phyloP scores from a whole-genome alignment of 2,329 filamentous ascomycete genomes.

The Pseudogymnoascus sp. region DNA sequence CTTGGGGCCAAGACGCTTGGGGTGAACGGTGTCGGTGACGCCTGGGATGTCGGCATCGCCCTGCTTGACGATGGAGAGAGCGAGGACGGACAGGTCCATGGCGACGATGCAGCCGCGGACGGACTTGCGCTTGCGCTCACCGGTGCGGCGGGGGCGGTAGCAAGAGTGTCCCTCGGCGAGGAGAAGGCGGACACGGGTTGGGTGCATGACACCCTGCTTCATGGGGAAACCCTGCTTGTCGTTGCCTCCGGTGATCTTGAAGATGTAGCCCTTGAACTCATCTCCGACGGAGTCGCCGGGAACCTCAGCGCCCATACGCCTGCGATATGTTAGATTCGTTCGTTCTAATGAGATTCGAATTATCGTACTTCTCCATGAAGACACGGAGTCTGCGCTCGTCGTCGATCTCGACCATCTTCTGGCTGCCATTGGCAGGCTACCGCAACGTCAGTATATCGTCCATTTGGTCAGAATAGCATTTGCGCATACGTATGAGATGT shows the following conservation, averaged over 20 bases:
- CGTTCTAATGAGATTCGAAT: slow-evolving; percentile 33
- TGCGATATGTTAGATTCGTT: slow-evolving; percentile 18
- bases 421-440: slow-evolving; percentile 95
- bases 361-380: slow-evolving; percentile 96
- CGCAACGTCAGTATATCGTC: slow-evolving; percentile 49
- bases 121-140: slow-evolving; percentile 99
- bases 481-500: slow-evolving; percentile 45
- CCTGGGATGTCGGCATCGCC: slow-evolving; percentile 91
- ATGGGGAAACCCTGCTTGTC: slow-evolving; percentile 99
- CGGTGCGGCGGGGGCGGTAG: slow-evolving; percentile 96
- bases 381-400: slow-evolving; percentile 98
- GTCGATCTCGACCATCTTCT: slow-evolving; percentile 98
- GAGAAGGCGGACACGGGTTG: slow-evolving; percentile 95
- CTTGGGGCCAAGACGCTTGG: slow-evolving; percentile 99
- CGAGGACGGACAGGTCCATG: slow-evolving; percentile 90
- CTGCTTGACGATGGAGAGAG: slow-evolving; percentile 95
- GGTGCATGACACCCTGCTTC: slow-evolving; percentile 99
- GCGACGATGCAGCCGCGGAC: slow-evolving; percentile 98
- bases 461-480: slow-evolving; percentile 43
- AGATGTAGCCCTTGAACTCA: slow-evolving; percentile 99
- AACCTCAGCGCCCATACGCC: slow-evolving; percentile 82
- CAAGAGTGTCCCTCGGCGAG: slow-evolving; percentile 96
- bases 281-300: slow-evolving; percentile 91
- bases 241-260: slow-evolving; percentile 99
- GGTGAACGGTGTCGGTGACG: slow-evolving; percentile 94